phyloP scores from a whole-genome alignment of 148 eudicot species.

The Arctostaphylos glauca region DNA sequence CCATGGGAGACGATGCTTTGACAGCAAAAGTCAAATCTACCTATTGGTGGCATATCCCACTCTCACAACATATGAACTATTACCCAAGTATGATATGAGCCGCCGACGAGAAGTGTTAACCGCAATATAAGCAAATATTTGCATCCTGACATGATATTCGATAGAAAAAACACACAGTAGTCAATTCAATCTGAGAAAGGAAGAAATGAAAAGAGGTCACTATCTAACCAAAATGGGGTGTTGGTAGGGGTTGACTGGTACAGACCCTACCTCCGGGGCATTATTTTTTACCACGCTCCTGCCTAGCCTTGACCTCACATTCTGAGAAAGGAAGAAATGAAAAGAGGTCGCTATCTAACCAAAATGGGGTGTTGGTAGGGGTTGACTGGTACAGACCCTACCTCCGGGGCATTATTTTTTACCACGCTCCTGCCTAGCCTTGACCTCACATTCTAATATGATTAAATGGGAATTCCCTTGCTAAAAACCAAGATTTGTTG shows the following conservation, averaged over 20 bases:
- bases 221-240: neutral
- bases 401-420: neutral
- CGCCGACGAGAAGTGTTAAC: neutral
- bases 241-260: neutral
- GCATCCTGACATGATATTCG: neutral
- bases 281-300: neutral
- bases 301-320: conserved; percentile 4
- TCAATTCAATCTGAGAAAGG: neutral
- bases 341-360: neutral
- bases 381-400: neutral
- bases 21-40: neutral
- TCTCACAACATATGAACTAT: neutral
- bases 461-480: too few species aligned
- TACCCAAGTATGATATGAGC: neutral
- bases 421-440: neutral
- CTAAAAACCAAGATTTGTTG: neutral
- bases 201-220: neutral
- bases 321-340: too few species aligned
- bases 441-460: neutral
- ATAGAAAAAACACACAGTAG: neutral
- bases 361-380: neutral
- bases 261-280: neutral
- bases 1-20: neutral
- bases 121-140: neutral
- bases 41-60: neutral